Evolutionary conservation across 139 green algal genomes (phyloP).

Genomic region (Tetratostichococcus sp.): DNA sequence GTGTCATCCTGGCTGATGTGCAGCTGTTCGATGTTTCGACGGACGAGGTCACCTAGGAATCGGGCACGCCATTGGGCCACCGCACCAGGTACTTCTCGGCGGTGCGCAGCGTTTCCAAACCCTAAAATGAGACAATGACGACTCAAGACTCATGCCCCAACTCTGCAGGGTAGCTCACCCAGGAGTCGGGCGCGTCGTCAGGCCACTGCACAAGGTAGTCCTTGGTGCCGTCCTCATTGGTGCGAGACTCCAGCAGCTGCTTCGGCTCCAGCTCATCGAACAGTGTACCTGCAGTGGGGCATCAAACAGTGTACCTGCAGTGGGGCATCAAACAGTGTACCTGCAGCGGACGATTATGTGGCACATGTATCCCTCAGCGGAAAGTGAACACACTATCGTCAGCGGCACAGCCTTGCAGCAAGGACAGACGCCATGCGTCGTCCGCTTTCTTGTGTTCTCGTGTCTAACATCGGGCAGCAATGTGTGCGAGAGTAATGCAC

Average conservation of each 20-base stretch:
- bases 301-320: conserved; percentile 67
- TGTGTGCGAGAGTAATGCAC: too few relatives aligned
- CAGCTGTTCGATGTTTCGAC: too few relatives aligned
- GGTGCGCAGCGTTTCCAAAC: too few relatives aligned
- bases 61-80: background rate
- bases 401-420: too few relatives aligned
- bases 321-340: conserved; percentile 66
- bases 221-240: conserved; percentile 16
- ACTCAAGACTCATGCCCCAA: background rate
- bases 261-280: conserved; percentile 73
- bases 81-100: too few relatives aligned
- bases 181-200: conserved; percentile 35
- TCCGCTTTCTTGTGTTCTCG: too few relatives aligned
- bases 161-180: conserved; percentile 5
- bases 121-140: background rate
- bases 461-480: too few relatives aligned
- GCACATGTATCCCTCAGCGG: too few relatives aligned
- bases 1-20: too few relatives aligned
- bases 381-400: too few relatives aligned
- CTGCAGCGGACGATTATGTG: conserved; percentile 54
- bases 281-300: conserved; percentile 48
- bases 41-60: too few relatives aligned
- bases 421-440: too few relatives aligned
- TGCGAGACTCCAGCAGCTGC: conserved; percentile 44
- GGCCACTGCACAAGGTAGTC: conserved; percentile 71